Evolutionary conservation across 495 filamentous ascomycete genomes (phyloP).

Genomic region (Barbatosphaeria neglecta): DNA sequence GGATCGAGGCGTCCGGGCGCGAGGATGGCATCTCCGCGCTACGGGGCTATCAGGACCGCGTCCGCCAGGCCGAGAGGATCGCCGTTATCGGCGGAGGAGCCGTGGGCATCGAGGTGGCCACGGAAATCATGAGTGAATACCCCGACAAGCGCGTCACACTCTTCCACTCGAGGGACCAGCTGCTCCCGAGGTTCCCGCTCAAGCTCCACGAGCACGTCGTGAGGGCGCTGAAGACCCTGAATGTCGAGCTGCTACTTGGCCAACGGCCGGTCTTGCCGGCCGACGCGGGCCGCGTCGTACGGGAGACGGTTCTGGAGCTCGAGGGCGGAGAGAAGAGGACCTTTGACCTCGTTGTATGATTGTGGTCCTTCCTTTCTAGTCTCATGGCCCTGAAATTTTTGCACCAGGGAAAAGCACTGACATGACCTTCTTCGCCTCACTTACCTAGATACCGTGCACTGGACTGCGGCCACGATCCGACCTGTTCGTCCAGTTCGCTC

Average conservation of each 20-base stretch:
- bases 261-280: slow-evolving; percentile 12
- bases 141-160: slow-evolving; percentile 46
- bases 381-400: too few species aligned
- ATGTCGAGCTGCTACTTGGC: slow-evolving; percentile 27
- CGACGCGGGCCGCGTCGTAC: slow-evolving; percentile 4
- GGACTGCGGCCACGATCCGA: slow-evolving; percentile 47
- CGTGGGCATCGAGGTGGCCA: slow-evolving; percentile 49
- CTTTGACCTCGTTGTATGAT: slow-evolving; percentile 29
- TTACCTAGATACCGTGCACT: slow-evolving; percentile 34
- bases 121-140: slow-evolving; percentile 47
- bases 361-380: neutral
- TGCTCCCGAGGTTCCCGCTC: slow-evolving; percentile 43
- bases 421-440: neutral
- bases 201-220: slow-evolving; percentile 34
- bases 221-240: slow-evolving; percentile 24
- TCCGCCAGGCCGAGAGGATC: slow-evolving; percentile 30
- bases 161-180: slow-evolving; percentile 41
- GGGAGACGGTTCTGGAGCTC: slow-evolving; percentile 11
- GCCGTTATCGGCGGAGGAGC: slow-evolving; percentile 50
- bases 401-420: too few species aligned
- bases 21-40: slow-evolving; percentile 11
- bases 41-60: slow-evolving; percentile 6
- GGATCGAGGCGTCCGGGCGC: slow-evolving; percentile 26
- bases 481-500: slow-evolving; percentile 28
- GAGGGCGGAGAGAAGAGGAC: slow-evolving; percentile 15